Percentiles rank a stretch among this genome's conserved stretches.
Conservation (phyloP, 140 eudicot genomes). For the Ambrosia hybrid region DNA sequence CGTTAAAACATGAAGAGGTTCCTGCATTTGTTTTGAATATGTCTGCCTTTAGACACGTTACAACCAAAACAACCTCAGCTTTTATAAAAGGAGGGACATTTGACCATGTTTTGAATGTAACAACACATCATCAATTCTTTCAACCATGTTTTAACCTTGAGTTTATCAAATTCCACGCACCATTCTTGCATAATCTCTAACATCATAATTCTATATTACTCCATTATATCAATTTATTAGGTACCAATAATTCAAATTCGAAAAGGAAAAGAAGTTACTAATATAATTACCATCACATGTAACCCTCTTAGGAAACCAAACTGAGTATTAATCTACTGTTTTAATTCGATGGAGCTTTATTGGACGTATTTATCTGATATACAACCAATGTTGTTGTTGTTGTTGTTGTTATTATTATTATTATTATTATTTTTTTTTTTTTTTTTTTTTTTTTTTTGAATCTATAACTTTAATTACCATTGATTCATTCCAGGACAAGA, state of each 20-base stretch:
- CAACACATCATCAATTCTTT: slow-evolving; percentile 27
- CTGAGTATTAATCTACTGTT: too few species aligned
- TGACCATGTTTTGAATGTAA: slow-evolving; percentile 29
- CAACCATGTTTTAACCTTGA: slow-evolving; percentile 18
- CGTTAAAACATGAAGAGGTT: slow-evolving; percentile 31
- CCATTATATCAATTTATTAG: not conserved
- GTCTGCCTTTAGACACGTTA: slow-evolving; percentile 42
- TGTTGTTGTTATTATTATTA: too few species aligned
- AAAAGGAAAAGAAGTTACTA: not conserved
- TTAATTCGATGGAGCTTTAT: too few species aligned
- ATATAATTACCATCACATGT: not conserved
- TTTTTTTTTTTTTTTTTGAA: too few species aligned
- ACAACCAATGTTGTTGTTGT: too few species aligned
- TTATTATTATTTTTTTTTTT: too few species aligned
- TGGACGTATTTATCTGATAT: too few species aligned
- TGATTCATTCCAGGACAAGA: too few species aligned
- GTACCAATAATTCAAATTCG: not conserved
- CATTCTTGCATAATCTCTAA: slow-evolving; percentile 14
- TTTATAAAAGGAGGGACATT: slow-evolving; percentile 35
- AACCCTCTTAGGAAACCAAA: not conserved
- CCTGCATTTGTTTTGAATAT: slow-evolving; percentile 38
- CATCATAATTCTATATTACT: slow-evolving; percentile 13
- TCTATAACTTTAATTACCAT: too few species aligned
- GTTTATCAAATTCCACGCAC: slow-evolving; percentile 12
- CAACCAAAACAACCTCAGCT: slow-evolving; percentile 40